phyloP scores from a whole-genome alignment of 805 yeast species.

The Lachancea sp. region DNA sequence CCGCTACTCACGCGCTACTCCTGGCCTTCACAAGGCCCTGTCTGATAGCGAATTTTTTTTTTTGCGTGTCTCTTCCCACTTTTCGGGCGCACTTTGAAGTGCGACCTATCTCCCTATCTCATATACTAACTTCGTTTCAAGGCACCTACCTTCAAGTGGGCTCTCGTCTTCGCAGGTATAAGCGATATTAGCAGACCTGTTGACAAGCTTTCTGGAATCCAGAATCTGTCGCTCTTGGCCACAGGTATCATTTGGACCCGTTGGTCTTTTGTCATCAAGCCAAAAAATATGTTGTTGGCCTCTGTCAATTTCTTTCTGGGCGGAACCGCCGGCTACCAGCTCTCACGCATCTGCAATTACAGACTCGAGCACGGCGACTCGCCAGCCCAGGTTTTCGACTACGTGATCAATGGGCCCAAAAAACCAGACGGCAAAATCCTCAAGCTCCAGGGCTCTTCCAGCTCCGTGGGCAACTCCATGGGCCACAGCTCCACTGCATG shows the following conservation, averaged over 20 bases:
- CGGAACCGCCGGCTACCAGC: slow-evolving; percentile 80
- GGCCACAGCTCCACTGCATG: slow-evolving; percentile 10
- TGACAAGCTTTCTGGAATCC: slow-evolving; percentile 80
- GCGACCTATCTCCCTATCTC: background rate
- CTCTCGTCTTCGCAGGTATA: slow-evolving; percentile 85
- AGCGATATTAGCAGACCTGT: slow-evolving; percentile 86
- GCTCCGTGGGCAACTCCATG: slow-evolving; percentile 2
- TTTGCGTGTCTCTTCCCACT: background rate
- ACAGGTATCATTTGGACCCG: slow-evolving; percentile 97
- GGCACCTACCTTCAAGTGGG: slow-evolving; percentile 74
- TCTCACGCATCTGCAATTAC: slow-evolving; percentile 62
- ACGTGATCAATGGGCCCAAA: slow-evolving; percentile 47
- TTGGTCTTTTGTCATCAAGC: slow-evolving; percentile 92
- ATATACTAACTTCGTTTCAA: slow-evolving; percentile 13
- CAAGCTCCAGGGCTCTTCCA: slow-evolving; percentile 4
- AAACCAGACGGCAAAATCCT: slow-evolving; percentile 4
- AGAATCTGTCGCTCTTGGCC: slow-evolving; percentile 59
- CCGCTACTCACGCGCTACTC: too few relatives aligned
- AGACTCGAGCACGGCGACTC: slow-evolving; percentile 62
- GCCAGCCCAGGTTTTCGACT: slow-evolving; percentile 46
- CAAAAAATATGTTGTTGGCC: slow-evolving; percentile 81
- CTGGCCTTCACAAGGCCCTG: too few relatives aligned
- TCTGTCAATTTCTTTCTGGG: slow-evolving; percentile 92
- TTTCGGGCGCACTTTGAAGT: background rate
- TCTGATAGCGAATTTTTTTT: background rate